Conservation (phyloP, 352 stramenopile genomes). For the Pythium apleroticum region DNA sequence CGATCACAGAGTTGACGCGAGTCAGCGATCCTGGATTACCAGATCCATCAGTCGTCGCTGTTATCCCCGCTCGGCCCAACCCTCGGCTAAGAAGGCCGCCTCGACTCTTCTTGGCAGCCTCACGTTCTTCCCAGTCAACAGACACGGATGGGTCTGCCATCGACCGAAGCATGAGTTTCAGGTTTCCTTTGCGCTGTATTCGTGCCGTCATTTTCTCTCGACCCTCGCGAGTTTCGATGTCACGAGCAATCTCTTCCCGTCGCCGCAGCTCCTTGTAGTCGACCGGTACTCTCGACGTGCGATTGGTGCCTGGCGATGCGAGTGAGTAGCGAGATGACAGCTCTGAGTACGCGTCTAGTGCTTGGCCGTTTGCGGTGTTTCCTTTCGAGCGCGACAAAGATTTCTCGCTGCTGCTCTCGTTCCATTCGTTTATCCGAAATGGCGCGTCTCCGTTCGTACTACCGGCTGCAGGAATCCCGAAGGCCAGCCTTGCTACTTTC, state of each 20-base stretch:
- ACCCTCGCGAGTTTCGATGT: conserved; percentile 44
- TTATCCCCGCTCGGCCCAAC: neutral
- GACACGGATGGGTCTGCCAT: conserved; percentile 50
- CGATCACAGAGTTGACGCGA: neutral
- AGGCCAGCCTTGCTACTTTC: conserved; percentile 28
- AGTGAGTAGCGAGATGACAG: conserved; percentile 23
- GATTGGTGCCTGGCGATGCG: conserved; percentile 6
- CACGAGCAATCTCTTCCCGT: conserved; percentile 43
- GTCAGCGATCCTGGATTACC: neutral
- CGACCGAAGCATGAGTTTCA: conserved; percentile 51
- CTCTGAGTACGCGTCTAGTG: neutral
- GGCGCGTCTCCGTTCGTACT: conserved; percentile 7
- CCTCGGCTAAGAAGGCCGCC: conserved; percentile 6
- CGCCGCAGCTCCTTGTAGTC: conserved; percentile 42
- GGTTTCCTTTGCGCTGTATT: conserved; percentile 37
- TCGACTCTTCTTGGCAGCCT: conserved; percentile 13
- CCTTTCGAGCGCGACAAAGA: conserved; percentile 5
- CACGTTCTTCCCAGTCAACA: conserved; percentile 43
- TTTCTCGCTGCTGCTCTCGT: conserved; percentile 10
- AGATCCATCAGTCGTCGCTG: neutral
- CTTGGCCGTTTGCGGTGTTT: neutral
- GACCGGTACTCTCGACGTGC: conserved; percentile 24
- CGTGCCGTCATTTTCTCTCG: conserved; percentile 32
- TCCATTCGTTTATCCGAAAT: conserved; percentile 20
- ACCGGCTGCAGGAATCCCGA: neutral